phyloP scores from a whole-genome alignment of 2,329 filamentous ascomycete genomes.

The Xylariales sp. region DNA sequence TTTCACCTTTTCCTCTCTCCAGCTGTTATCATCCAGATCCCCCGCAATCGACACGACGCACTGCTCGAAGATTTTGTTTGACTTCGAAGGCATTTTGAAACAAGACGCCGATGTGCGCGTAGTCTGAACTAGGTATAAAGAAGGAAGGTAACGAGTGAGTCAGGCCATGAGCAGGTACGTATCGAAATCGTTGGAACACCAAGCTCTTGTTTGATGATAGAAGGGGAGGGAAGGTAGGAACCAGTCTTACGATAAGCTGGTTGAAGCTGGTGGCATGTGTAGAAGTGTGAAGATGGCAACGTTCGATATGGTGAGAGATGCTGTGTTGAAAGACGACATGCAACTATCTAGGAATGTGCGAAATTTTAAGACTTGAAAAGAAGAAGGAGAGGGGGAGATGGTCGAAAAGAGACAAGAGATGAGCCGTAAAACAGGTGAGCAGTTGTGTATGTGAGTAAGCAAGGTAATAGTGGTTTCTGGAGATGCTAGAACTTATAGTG shows the following conservation, averaged over 20 bases:
- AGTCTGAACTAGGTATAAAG: not conserved
- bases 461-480: not conserved
- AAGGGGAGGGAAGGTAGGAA: constrained; percentile 9
- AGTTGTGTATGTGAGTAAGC: not conserved
- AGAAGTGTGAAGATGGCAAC: not conserved
- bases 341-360: not conserved
- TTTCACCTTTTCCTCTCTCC: constrained; percentile 66
- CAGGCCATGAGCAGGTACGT: not conserved
- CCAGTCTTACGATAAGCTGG: not conserved
- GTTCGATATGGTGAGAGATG: not conserved
- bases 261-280: not conserved
- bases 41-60: constrained; percentile 69
- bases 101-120: not conserved
- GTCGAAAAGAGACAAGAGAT: not conserved
- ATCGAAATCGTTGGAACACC: not conserved
- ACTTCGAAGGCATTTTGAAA: not conserved
- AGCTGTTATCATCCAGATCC: constrained; percentile 60
- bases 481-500: not conserved
- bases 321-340: not conserved
- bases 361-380: not conserved
- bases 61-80: constrained; percentile 56
- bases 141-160: not conserved
- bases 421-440: not conserved
- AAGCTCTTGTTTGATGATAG: not conserved
- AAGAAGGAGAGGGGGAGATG: not conserved